A percentile compares a stretch with the other conserved stretches of the same genome.
Conservation (phyloP, 768 basidiomycete species). For the Naematelia encephala region DNA sequence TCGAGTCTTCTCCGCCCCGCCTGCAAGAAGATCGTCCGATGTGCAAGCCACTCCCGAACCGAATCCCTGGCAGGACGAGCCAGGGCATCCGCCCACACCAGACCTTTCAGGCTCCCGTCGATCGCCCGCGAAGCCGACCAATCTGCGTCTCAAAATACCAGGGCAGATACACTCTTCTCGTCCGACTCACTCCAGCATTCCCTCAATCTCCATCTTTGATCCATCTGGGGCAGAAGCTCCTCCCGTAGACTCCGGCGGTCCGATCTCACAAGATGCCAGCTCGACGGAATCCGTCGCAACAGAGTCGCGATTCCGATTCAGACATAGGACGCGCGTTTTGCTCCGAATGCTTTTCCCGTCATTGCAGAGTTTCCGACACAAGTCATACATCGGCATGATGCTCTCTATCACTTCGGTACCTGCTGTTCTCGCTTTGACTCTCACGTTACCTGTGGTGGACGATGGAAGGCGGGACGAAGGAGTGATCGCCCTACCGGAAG, state of each 20-base stretch:
- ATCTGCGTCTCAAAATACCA: slow-evolving; percentile 16
- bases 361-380: slow-evolving; percentile 66
- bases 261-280: slow-evolving; percentile 31
- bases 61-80: slow-evolving; percentile 39
- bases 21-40: not conserved
- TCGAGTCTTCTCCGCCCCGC: not conserved
- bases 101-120: not conserved
- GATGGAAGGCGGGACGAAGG: slow-evolving; percentile 55
- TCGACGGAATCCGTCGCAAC: slow-evolving; percentile 54
- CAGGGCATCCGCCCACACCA: slow-evolving; percentile 16
- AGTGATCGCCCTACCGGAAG: slow-evolving; percentile 53
- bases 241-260: slow-evolving; percentile 63
- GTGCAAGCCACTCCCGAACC: slow-evolving; percentile 11
- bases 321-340: slow-evolving; percentile 38
- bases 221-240: slow-evolving; percentile 53
- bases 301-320: slow-evolving; percentile 30
- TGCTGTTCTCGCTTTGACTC: slow-evolving; percentile 75
- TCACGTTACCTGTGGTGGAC: slow-evolving; percentile 83
- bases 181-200: slow-evolving; percentile 15
- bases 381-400: slow-evolving; percentile 67
- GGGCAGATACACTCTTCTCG: slow-evolving; percentile 3
- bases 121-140: slow-evolving; percentile 7
- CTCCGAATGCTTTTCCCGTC: slow-evolving; percentile 79
- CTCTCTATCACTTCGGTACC: slow-evolving; percentile 79
- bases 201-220: slow-evolving; percentile 38